Evolutionary conservation across 805 yeast species (phyloP).

Genomic region (Starmerella apis): DNA sequence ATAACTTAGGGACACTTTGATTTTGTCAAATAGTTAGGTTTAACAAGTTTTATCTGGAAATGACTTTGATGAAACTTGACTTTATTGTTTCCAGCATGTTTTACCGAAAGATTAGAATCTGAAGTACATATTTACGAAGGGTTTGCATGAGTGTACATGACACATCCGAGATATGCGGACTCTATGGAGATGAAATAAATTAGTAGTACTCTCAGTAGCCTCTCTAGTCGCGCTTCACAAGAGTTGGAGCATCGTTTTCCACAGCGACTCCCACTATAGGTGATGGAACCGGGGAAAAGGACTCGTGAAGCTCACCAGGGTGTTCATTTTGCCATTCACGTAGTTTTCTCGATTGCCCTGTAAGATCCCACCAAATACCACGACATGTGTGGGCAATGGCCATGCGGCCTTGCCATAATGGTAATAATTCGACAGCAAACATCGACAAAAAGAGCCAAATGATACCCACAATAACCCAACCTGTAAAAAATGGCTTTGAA

Average conservation of each 20-base stretch:
- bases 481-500: conserved; percentile 67
- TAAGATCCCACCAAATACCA: conserved; percentile 76
- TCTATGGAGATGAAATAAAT: too few relatives aligned
- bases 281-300: conserved; percentile 19
- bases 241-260: background rate
- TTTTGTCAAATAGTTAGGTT: too few relatives aligned
- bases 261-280: conserved; percentile 7
- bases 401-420: conserved; percentile 62
- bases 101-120: too few relatives aligned
- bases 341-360: conserved; percentile 66
- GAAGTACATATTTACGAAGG: too few relatives aligned
- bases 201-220: too few relatives aligned
- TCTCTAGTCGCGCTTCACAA: conserved; percentile 10
- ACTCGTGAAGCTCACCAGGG: conserved; percentile 57
- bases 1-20: too few relatives aligned
- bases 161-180: too few relatives aligned
- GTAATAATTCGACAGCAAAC: conserved; percentile 53
- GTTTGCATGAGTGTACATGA: too few relatives aligned
- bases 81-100: too few relatives aligned
- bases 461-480: conserved; percentile 76
- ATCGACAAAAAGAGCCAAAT: conserved; percentile 57
- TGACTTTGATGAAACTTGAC: too few relatives aligned
- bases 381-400: conserved; percentile 55
- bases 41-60: too few relatives aligned
- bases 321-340: conserved; percentile 63